Evolutionary conservation across 179 eudicot genomes (phyloP), one percentile per base, ranked within the genome.

Genomic region (Beta lomatogona): DNA sequence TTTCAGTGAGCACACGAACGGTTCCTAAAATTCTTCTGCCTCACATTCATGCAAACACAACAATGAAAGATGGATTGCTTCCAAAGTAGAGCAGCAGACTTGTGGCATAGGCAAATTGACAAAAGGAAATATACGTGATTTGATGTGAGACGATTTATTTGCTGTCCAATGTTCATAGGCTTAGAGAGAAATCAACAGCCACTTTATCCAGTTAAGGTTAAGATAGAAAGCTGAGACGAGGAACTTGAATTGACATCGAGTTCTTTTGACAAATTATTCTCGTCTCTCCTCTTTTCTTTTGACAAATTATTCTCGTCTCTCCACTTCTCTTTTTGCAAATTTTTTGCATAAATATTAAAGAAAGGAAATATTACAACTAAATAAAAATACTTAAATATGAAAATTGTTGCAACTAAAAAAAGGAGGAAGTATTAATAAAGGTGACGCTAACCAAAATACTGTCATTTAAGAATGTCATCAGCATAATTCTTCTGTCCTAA

Each of bases 261-360:
- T 28, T 69, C 36, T 60, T 41, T 57, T 58, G 58, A 81, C 61
- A 75, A n/a, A 46, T 83, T 70, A 83, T 80, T 83, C 77, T 75
- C 77, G 61, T 71, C 86, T 76, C 83, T 25, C 28, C 28, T 25
- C 28, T 25, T 25, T 25, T 25, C 28, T 25, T 25, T 25, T 25
- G 28, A 25, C 28, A 25, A 25, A 25, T 25, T 25, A 83, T 80
- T 83, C 77, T 75, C 77, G 61, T 71, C 86, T 76, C 83, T 25
- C 28, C 28, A 25, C 28, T 25, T 25, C 1, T 25, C 28, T 25
- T 25, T 25, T 25, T 0, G 28, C 28, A 25, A 25, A 25, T 25
- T 25, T 25, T 25, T 25, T 25, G 28, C 28, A 25, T 25, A 25
- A 1, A 25, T 25, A 25, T 25, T 25, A 25, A 25, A 25, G 28